phyloP scores from a whole-genome alignment of 768 basidiomycete genomes.

The Amanita jacksonii region DNA sequence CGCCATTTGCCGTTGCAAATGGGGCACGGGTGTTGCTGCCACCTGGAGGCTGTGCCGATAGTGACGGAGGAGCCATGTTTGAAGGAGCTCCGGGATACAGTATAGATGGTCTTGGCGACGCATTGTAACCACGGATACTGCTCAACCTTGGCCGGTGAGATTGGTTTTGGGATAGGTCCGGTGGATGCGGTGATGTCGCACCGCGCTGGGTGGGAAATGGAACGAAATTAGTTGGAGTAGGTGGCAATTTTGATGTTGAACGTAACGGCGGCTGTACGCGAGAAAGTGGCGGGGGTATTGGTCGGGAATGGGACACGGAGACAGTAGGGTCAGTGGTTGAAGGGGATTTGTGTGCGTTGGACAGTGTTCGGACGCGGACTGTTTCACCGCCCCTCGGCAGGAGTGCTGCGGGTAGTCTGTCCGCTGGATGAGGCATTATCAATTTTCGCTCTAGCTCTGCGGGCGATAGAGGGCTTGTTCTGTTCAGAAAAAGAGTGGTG shows the following conservation, averaged over 20 bases:
- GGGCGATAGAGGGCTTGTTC: conserved; percentile 1
- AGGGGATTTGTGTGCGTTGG: conserved; percentile 5
- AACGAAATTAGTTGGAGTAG: conserved; percentile 4
- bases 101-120: not conserved
- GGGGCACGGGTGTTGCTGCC: not conserved
- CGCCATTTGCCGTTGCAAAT: not conserved
- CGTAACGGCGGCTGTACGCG: conserved; percentile 8
- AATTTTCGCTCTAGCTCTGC: not conserved
- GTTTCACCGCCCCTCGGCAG: conserved; percentile 10
- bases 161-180: conserved; percentile 10
- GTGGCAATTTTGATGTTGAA: conserved; percentile 7
- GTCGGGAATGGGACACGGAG: conserved; percentile 8
- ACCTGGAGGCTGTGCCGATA: not conserved
- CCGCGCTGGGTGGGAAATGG: conserved; percentile 4
- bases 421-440: not conserved
- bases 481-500: conserved; percentile 4
- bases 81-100: not conserved
- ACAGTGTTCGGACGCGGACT: not conserved
- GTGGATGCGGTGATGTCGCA: conserved; percentile 3
- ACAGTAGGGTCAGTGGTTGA: conserved; percentile 8
- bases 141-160: not conserved
- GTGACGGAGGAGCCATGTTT: not conserved
- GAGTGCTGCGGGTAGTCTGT: conserved; percentile 12
- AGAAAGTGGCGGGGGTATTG: conserved; percentile 16
- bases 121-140: not conserved